These are phyloP conservation scores for Amaranthus tricolor DNA, from an alignment of 179 eudicot species.

Conservation along the genomic window DNA sequence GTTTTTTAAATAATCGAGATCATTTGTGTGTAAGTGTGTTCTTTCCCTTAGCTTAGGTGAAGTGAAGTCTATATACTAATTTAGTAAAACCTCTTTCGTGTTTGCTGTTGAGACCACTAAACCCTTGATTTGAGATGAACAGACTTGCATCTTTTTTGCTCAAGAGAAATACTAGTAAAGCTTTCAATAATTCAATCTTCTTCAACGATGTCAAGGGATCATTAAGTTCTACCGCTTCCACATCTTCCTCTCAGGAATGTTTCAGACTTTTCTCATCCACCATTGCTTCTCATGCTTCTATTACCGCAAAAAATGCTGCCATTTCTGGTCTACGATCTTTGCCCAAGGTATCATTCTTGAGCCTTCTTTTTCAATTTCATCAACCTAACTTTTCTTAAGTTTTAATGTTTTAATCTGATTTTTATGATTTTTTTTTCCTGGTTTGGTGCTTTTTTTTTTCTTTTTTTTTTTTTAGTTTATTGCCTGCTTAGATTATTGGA, in stretches of 20 bases:
- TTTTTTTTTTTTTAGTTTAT: background rate
- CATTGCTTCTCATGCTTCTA: constrained; percentile 18
- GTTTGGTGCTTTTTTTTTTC: too few species aligned
- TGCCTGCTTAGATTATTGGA: background rate
- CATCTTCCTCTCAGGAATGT: constrained; percentile 26
- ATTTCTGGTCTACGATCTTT: constrained; percentile 39
- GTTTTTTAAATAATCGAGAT: too few species aligned
- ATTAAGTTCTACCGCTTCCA: constrained; percentile 10
- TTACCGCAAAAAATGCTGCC: constrained; percentile 37
- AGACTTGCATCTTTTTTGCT: constrained; percentile 46
- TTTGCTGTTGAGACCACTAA: constrained; percentile 7
- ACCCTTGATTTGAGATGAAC: constrained; percentile 28
- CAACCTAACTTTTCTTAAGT: background rate
- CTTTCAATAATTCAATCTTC: constrained; percentile 20
- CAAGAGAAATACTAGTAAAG: constrained; percentile 29
- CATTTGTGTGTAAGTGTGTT: too few species aligned
- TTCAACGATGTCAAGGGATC: constrained; percentile 21
- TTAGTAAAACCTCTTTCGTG: constrained; percentile 12
- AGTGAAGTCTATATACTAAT: too few species aligned
- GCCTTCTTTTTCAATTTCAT: background rate
- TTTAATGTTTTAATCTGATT: background rate
- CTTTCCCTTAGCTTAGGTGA: too few species aligned
- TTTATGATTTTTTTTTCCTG: background rate
- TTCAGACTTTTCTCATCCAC: constrained; percentile 38
- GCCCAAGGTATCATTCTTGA: constrained; percentile 37